A percentile compares a stretch with the other conserved stretches of the same genome.
These are phyloP conservation scores for Fonsecaea pedrosoi DNA, from an alignment of 2,329 filamentous ascomycete genomes.

Conservation along the genomic window DNA sequence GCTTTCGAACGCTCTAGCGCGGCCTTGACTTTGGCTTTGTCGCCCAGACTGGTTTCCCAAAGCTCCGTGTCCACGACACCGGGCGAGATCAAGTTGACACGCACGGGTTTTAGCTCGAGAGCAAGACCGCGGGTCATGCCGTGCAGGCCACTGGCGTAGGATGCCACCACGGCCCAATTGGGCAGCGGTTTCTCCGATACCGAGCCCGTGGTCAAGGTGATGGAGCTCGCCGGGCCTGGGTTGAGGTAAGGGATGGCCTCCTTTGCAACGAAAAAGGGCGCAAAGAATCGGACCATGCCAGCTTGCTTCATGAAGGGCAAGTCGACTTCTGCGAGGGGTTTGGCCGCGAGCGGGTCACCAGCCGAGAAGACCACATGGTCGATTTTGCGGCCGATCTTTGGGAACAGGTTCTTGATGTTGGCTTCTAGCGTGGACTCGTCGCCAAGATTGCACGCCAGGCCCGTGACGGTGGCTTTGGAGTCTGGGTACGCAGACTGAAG, in stretches of 20 bases:
- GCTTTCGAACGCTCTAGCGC: conserved; percentile 41
- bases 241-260: conserved; percentile 31
- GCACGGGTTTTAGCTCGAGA: conserved; percentile 51
- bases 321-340: conserved; percentile 42
- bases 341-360: conserved; percentile 47
- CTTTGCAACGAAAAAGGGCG: conserved; percentile 51
- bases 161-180: conserved; percentile 45
- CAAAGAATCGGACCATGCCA: conserved; percentile 49
- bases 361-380: conserved; percentile 62
- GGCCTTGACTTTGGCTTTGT: conserved; percentile 37
- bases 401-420: conserved; percentile 50
- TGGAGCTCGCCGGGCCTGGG: conserved; percentile 45
- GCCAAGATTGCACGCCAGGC: conserved; percentile 55
- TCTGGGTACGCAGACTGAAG: conserved; percentile 54
- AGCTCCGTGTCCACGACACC: conserved; percentile 54
- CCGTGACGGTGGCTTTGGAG: conserved; percentile 44
- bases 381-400: conserved; percentile 43
- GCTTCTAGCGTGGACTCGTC: conserved; percentile 52
- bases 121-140: conserved; percentile 49
- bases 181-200: conserved; percentile 47
- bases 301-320: conserved; percentile 37
- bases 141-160: conserved; percentile 42
- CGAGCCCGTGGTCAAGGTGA: conserved; percentile 53
- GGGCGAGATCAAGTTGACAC: conserved; percentile 53
- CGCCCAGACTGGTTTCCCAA: conserved; percentile 43